Base-by-base conservation (phyloP, 495 filamentous ascomycete species). In the Astrothelium macrocarpum region DNA sequence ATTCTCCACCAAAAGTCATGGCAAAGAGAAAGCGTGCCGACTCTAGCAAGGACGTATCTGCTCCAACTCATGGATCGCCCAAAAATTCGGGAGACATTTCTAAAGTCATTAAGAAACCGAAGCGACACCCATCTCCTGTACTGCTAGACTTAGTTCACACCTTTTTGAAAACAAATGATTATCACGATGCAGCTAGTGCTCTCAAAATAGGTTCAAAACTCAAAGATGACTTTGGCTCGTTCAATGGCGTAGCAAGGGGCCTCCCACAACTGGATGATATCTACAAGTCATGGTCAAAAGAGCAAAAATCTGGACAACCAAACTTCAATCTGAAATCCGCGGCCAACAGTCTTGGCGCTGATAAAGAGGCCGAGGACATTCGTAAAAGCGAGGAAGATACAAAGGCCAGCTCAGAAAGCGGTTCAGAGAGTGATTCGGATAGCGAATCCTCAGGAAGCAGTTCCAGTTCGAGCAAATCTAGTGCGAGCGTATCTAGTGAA, bases 21-120 rank as follows among this genome's bases (percentile, higher is more conserved):
- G 49, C 49, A 5, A 56, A 56, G 49, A 56, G 49, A 29, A 56
- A 56, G 16, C 49, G 49, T 25, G 20, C 49, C 49, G 49, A 56
- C 25, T 9, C 49, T 26, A 25, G 23, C 9, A 56, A 56, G 29
- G 49, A 56, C 10, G 25, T 25, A 20, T 56, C 49, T 25, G 9
- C 25, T 10, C 5, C 20, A 29, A 25, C 49, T 29, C 9, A 11
- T 3, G 5, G 2, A 56, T 12, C 16, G 12, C 16, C 49, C 9
- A 25, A 5, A 12, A 29, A 56, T 28, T 11, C 20, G 3, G 16
- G 29, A 16, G 25, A 9, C 29, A 11, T 25, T 16, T 29, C 49
- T 9, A 56, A 26, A 26, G 9, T 9, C 29, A 11, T 25, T 16
- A 12, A 12, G 29, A 16, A 56, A 56, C 29, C 49, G 23, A 26